These are phyloP conservation scores for Russula brevipes DNA, from an alignment of 768 basidiomycete genomes.

Conservation along the genomic window DNA sequence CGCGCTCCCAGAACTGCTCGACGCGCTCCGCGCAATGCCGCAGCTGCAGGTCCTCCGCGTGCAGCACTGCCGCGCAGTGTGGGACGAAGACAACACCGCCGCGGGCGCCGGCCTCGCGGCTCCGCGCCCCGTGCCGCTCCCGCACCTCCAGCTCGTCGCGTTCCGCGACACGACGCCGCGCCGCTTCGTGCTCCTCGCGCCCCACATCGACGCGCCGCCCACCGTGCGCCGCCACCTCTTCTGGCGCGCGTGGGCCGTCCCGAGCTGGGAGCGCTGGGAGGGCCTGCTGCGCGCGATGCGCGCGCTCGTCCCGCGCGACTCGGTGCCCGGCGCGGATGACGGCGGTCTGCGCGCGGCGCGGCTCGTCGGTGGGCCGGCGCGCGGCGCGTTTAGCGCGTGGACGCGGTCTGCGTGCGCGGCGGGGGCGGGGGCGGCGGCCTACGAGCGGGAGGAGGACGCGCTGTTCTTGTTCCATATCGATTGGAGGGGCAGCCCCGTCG, in stretches of 20 bases:
- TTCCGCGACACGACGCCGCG: conserved; percentile 19
- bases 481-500: conserved; percentile 17
- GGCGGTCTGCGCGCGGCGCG: neutral
- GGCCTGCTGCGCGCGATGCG: conserved; percentile 3
- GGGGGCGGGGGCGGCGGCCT: neutral
- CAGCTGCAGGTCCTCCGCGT: conserved; percentile 11
- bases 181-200: conserved; percentile 11
- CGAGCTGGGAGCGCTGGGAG: conserved; percentile 16
- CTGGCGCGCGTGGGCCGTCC: conserved; percentile 18
- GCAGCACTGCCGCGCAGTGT: conserved; percentile 18
- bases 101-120: neutral
- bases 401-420: neutral
- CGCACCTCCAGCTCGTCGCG: conserved; percentile 7
- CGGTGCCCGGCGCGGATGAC: neutral
- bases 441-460: neutral
- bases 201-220: conserved; percentile 8
- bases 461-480: conserved; percentile 11
- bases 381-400: conserved; percentile 13
- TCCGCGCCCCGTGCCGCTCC: neutral
- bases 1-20: neutral
- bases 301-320: conserved; percentile 9
- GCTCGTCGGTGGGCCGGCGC: conserved; percentile 5
- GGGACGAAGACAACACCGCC: conserved; percentile 1
- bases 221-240: conserved; percentile 17
- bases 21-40: conserved; percentile 10